A percentile compares a stretch with the other conserved stretches of the same genome.
Conservation (phyloP, 2,329 filamentous ascomycete genomes). For the Mariannaea sp. region DNA sequence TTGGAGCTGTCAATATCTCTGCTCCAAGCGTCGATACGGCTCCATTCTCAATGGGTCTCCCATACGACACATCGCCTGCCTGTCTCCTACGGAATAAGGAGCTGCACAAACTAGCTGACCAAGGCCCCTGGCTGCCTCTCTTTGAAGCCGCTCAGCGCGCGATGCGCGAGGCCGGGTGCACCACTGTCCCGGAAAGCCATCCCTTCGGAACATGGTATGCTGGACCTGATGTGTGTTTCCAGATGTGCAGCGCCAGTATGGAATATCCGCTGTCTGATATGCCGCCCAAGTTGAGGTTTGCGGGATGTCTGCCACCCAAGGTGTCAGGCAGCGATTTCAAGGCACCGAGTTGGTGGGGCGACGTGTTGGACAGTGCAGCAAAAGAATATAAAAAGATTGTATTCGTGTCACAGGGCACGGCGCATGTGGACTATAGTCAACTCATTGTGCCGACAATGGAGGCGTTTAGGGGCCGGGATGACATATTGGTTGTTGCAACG, state of each 20-base stretch:
- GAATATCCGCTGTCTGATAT: constrained; percentile 47
- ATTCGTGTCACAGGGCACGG: constrained; percentile 54
- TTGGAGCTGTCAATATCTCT: too few species aligned
- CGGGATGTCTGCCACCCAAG: constrained; percentile 48
- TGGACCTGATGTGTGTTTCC: too few species aligned
- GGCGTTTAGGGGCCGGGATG: constrained; percentile 47
- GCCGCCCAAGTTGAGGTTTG: constrained; percentile 47
- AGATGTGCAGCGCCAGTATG: constrained; percentile 46
- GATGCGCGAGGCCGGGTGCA: too few species aligned
- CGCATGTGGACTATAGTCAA: constrained; percentile 45
- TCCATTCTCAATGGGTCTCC: too few species aligned
- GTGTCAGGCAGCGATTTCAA: constrained; percentile 34
- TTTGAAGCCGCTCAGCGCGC: too few species aligned
- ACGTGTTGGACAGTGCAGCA: constrained; percentile 51
- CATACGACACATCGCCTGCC: too few species aligned
- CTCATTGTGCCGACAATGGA: constrained; percentile 52
- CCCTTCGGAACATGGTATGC: too few species aligned
- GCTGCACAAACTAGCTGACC: too few species aligned
- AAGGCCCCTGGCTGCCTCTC: too few species aligned
- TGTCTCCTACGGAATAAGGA: too few species aligned
- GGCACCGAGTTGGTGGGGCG: constrained; percentile 53
- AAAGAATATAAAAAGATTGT: constrained; percentile 47
- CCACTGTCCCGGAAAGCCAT: too few species aligned
- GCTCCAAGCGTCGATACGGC: too few species aligned
- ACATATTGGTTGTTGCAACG: constrained; percentile 44